phyloP scores from a whole-genome alignment of 805 yeast species.

The Metschnikowia arizonensis region DNA sequence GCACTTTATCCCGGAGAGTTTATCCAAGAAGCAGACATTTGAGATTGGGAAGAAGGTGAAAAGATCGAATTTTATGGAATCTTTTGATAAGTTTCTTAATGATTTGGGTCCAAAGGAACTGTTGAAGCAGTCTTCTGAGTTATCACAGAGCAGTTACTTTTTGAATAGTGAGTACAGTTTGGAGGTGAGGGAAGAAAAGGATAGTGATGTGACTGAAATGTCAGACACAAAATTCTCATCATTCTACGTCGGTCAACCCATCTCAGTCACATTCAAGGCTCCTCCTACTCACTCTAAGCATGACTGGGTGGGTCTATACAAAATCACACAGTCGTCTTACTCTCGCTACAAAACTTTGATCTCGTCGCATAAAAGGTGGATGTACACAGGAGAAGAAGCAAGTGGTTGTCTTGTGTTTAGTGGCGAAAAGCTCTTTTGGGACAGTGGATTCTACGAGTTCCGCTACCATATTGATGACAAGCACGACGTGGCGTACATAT shows the following conservation, averaged over 20 bases:
- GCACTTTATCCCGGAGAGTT: constrained; percentile 39
- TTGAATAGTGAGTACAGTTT: constrained; percentile 34
- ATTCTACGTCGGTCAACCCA: constrained; percentile 47
- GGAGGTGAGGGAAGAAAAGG: constrained; percentile 13
- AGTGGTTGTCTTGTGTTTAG: constrained; percentile 49
- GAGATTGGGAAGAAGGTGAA: constrained; percentile 4
- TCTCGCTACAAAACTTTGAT: constrained; percentile 53
- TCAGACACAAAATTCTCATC: constrained; percentile 7
- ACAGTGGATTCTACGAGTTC: constrained; percentile 68
- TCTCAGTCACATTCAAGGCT: constrained; percentile 51
- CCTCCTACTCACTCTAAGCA: constrained; percentile 45
- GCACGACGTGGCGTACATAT: constrained; percentile 64
- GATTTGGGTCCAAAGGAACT: constrained; percentile 22
- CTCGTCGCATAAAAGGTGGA: constrained; percentile 68
- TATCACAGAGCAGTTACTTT: constrained; percentile 39
- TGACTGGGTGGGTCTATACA: constrained; percentile 80
- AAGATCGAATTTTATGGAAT: constrained; percentile 36
- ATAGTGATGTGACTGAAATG: neutral
- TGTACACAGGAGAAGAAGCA: constrained; percentile 35
- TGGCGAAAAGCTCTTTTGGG: constrained; percentile 51
- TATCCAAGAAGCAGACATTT: constrained; percentile 24
- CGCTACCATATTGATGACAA: constrained; percentile 64
- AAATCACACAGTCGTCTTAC: constrained; percentile 53
- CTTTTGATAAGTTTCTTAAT: constrained; percentile 44
- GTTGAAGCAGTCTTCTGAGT: constrained; percentile 34